Evolutionary conservation across 306 rosid species (phyloP).

Genomic region (Rubus idaeus): DNA sequence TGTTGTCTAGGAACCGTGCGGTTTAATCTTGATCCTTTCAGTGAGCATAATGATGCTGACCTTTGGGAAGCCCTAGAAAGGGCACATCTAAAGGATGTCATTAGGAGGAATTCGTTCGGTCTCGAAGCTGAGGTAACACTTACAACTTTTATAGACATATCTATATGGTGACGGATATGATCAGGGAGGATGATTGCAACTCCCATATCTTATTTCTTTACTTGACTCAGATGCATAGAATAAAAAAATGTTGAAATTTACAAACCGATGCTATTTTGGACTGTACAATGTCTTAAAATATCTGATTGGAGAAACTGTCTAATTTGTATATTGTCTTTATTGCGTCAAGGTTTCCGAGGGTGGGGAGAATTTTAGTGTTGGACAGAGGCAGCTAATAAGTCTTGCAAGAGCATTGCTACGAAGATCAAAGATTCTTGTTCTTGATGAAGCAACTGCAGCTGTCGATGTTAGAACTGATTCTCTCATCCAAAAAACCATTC

Average conservation of each 20-base stretch:
- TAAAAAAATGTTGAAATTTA: background rate
- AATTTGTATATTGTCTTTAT: conserved; percentile 7
- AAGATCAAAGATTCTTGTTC: conserved; percentile 81
- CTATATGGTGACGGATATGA: background rate
- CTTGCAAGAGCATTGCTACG: conserved; percentile 82
- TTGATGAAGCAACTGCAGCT: conserved; percentile 97
- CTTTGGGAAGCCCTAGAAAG: conserved; percentile 90
- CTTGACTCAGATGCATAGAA: background rate
- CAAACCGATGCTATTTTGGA: background rate
- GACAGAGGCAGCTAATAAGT: conserved; percentile 86
- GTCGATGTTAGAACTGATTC: conserved; percentile 91
- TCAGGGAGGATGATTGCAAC: background rate
- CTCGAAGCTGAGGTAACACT: conserved; percentile 71
- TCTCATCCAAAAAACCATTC: conserved; percentile 81
- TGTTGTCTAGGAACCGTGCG: conserved; percentile 65
- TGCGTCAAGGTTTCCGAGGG: conserved; percentile 70
- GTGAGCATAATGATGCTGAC: conserved; percentile 74
- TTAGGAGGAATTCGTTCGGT: conserved; percentile 68
- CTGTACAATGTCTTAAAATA: background rate
- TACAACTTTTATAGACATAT: background rate
- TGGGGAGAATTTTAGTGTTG: conserved; percentile 93
- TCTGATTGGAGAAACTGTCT: background rate
- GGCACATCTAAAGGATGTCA: conserved; percentile 73
- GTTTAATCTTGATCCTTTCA: conserved; percentile 84
- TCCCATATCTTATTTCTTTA: background rate